A percentile compares a stretch with the other conserved stretches of the same genome.
phyloP scores from a whole-genome alignment of 169 alveolate genomes.

The Plasmodium cynomolgi region DNA sequence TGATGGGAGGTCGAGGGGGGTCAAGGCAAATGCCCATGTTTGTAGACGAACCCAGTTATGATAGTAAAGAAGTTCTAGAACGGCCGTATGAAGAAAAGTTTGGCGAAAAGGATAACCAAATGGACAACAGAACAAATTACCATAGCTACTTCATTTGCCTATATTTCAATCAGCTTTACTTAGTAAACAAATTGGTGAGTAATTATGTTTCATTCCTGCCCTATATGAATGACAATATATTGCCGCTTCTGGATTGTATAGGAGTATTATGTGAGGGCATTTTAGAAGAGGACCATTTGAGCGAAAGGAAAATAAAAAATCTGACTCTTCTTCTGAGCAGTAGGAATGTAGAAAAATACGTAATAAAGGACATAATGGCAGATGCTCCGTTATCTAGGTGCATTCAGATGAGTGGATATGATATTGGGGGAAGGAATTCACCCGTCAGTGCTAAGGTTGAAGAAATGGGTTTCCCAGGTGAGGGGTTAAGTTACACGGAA shows the following conservation, averaged over 20 bases:
- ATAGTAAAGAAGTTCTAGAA: background rate
- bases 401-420: background rate
- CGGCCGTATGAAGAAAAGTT: background rate
- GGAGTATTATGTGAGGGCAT: slow-evolving; percentile 44
- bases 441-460: background rate
- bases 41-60: background rate
- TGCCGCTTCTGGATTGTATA: slow-evolving; percentile 30
- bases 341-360: slow-evolving; percentile 21
- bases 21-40: background rate
- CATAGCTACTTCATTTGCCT: slow-evolving; percentile 51
- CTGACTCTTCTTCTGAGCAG: background rate
- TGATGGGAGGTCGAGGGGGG: background rate
- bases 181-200: slow-evolving; percentile 40
- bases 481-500: background rate
- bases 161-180: slow-evolving; percentile 28
- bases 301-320: slow-evolving; percentile 25
- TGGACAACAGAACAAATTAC: background rate
- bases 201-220: slow-evolving; percentile 21
- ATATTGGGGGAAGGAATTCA: background rate
- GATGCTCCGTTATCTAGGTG: background rate
- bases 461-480: background rate
- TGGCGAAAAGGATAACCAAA: background rate
- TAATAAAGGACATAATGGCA: slow-evolving; percentile 13
- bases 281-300: slow-evolving; percentile 16
- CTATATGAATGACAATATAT: background rate